Conservation (phyloP, 306 rosid species). For the Rubus parviflorus region DNA sequence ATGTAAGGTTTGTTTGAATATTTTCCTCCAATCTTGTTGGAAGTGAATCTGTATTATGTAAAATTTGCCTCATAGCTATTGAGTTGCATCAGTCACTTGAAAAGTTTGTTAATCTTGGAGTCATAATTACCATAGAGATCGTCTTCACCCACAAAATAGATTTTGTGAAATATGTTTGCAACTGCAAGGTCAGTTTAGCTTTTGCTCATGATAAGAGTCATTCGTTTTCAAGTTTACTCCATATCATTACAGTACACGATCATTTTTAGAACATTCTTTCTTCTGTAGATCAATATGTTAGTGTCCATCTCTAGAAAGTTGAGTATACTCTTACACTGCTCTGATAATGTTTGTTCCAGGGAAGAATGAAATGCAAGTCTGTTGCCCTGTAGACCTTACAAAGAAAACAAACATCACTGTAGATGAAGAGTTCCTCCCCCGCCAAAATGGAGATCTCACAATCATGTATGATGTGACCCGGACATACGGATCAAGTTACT, state of each 20-base stretch:
- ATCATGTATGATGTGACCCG: constrained; percentile 84
- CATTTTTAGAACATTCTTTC: background rate
- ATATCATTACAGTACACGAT: background rate
- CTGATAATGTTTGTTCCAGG: constrained; percentile 38
- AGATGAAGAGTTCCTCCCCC: constrained; percentile 58
- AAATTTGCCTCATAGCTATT: background rate
- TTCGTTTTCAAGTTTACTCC: background rate
- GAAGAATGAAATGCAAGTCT: constrained; percentile 56
- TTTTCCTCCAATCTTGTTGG: background rate
- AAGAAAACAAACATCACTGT: constrained; percentile 55
- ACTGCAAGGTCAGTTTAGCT: background rate
- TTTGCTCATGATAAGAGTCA: background rate
- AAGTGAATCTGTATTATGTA: background rate
- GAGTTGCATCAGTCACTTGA: background rate
- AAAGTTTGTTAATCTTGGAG: background rate
- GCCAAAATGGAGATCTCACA: constrained; percentile 82
- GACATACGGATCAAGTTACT: constrained; percentile 62
- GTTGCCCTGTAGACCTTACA: constrained; percentile 56
- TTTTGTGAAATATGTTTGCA: background rate
- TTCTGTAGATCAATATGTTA: background rate
- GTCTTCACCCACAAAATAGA: too few species aligned
- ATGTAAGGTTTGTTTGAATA: background rate
- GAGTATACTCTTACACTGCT: background rate
- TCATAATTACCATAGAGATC: background rate
- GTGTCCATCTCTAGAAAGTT: background rate